Conservation (phyloP, 2,329 filamentous ascomycete genomes). For the Alternaria sp. region DNA sequence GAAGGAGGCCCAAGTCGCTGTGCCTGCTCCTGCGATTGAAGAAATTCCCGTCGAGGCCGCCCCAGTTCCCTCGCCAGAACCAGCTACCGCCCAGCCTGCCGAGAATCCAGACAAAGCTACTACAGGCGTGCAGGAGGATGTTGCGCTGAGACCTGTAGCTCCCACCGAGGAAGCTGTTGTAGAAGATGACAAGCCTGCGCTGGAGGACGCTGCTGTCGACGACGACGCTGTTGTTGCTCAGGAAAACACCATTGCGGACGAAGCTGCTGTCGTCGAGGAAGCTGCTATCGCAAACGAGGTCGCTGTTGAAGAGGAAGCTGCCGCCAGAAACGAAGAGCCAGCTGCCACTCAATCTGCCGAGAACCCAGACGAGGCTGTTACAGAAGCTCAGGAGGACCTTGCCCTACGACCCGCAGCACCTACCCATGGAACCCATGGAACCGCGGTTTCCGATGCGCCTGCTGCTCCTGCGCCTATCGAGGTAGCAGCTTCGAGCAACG, state of each 20-base stretch:
- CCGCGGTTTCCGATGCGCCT: conserved; percentile 47
- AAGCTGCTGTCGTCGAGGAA: conserved; percentile 6
- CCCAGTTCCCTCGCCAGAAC: conserved; percentile 6
- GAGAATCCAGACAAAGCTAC: conserved; percentile 57
- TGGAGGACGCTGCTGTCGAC: conserved; percentile 28
- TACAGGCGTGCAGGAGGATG: conserved; percentile 55
- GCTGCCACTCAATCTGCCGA: conserved; percentile 23
- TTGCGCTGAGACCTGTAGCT: conserved; percentile 52
- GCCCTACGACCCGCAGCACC: conserved; percentile 54
- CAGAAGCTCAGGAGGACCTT: conserved; percentile 54
- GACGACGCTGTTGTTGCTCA: conserved; percentile 27
- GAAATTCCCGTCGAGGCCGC: conserved; percentile 6
- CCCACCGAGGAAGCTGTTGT: conserved; percentile 48
- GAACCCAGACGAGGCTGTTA: conserved; percentile 57
- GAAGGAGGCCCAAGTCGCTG: conserved; percentile 7
- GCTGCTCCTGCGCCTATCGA: conserved; percentile 47
- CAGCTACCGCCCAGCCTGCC: conserved; percentile 12
- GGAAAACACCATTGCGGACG: conserved; percentile 32
- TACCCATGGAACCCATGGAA: conserved; percentile 42
- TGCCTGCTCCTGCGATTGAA: conserved; percentile 6
- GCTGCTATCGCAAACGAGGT: conserved; percentile 6
- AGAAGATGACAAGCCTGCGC: conserved; percentile 42
- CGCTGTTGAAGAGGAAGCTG: conserved; percentile 1
- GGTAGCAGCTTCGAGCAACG: conserved; percentile 31
- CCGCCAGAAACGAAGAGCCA: not conserved